Percentiles rank a stretch among this genome's conserved stretches.
Evolutionary conservation across 495 filamentous ascomycete genomes (phyloP).

Genomic region (Penicillium crystallinum): DNA sequence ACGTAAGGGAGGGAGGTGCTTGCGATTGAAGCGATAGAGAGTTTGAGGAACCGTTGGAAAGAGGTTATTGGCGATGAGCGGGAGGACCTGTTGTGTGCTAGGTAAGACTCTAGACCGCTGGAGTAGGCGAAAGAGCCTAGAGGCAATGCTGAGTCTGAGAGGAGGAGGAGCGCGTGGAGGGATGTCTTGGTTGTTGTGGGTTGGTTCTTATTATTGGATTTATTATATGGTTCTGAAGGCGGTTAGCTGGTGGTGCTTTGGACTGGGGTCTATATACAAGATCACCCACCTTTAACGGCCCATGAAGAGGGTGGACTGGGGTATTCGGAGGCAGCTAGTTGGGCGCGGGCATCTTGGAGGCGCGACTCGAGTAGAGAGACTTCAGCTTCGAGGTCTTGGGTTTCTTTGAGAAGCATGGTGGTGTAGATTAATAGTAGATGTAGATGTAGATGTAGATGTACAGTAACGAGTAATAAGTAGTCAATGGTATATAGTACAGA

Average conservation of each 20-base stretch:
- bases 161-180: slow-evolving; percentile 76
- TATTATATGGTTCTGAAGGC: slow-evolving; percentile 1
- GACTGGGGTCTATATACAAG: background rate
- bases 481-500: background rate
- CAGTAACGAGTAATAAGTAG: background rate
- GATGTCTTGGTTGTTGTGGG: slow-evolving; percentile 13
- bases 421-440: background rate
- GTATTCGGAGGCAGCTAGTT: slow-evolving; percentile 16
- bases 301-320: slow-evolving; percentile 20
- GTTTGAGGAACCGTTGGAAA: slow-evolving; percentile 70
- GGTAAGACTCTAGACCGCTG: slow-evolving; percentile 87
- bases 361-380: slow-evolving; percentile 22
- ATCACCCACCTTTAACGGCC: slow-evolving; percentile 3
- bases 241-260: background rate
- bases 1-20: slow-evolving; percentile 81
- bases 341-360: slow-evolving; percentile 20
- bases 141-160: slow-evolving; percentile 93
- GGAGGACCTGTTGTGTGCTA: slow-evolving; percentile 64
- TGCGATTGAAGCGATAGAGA: slow-evolving; percentile 74
- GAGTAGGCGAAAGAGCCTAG: slow-evolving; percentile 97
- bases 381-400: slow-evolving; percentile 13
- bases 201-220: slow-evolving; percentile 10
- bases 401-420: slow-evolving; percentile 10
- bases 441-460: background rate
- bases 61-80: slow-evolving; percentile 34